phyloP scores from a whole-genome alignment of 2,329 filamentous ascomycete species.

The Chrysosporium keratinophilum region DNA sequence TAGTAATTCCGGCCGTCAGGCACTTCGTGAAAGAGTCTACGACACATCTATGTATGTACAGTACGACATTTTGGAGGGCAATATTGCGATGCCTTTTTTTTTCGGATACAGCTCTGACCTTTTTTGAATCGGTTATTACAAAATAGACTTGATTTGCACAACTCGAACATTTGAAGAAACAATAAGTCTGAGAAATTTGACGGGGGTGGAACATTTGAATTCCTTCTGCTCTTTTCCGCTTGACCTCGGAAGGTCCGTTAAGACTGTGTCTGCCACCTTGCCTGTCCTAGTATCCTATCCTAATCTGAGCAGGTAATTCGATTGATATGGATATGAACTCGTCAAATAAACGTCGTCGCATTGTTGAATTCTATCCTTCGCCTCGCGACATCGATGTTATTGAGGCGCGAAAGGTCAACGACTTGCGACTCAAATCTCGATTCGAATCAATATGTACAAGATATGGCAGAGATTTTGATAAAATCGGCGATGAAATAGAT shows the following conservation, averaged over 20 bases:
- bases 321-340: not conserved
- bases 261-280: not conserved
- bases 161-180: not conserved
- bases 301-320: not conserved
- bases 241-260: not conserved
- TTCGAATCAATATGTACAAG: constrained; percentile 87
- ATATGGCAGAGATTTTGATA: constrained; percentile 72
- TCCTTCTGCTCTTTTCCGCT: not conserved
- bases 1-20: no score
- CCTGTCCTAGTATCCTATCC: not conserved
- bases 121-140: no score
- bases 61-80: no score
- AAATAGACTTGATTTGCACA: no score
- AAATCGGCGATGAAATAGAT: constrained; percentile 82
- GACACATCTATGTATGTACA: no score
- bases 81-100: no score
- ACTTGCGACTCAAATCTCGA: constrained; percentile 63
- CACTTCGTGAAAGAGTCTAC: no score
- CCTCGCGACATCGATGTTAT: constrained; percentile 35
- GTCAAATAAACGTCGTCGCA: constrained; percentile 2
- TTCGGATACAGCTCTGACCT: no score
- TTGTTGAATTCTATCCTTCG: constrained; percentile 7
- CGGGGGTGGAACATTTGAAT: not conserved
- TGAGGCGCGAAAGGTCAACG: constrained; percentile 54
- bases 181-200: not conserved